These are phyloP conservation scores for Roridomyces roridus DNA, from an alignment of 768 basidiomycete genomes.

Conservation along the genomic window DNA sequence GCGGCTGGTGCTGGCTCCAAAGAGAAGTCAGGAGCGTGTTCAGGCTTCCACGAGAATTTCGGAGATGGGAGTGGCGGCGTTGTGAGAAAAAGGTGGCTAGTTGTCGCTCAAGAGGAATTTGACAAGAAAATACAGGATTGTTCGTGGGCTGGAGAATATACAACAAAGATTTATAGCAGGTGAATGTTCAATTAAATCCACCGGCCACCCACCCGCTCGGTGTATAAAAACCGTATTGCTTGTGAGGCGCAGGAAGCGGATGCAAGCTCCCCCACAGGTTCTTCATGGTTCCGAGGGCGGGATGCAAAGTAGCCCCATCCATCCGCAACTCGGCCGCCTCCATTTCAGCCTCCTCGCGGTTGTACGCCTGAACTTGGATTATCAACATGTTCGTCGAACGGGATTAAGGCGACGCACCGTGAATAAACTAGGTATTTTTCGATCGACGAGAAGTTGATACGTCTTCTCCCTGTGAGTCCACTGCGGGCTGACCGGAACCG, in stretches of 20 bases:
- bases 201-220: constrained; percentile 43
- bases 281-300: constrained; percentile 3
- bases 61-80: too few relatives aligned
- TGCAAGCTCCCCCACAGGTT: constrained; percentile 27
- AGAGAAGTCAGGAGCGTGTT: too few relatives aligned
- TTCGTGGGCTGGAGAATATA: too few relatives aligned
- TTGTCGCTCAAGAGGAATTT: too few relatives aligned
- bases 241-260: constrained; percentile 29
- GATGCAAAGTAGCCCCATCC: constrained; percentile 13
- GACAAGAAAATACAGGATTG: too few relatives aligned
- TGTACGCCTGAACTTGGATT: constrained; percentile 19
- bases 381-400: too few relatives aligned
- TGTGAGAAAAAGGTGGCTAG: too few relatives aligned
- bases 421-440: constrained; percentile 10
- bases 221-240: constrained; percentile 40
- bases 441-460: constrained; percentile 11
- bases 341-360: constrained; percentile 18
- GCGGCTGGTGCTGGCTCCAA: too few relatives aligned
- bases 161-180: too few relatives aligned
- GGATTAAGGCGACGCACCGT: constrained; percentile 3
- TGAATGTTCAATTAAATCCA: constrained; percentile 36
- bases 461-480: neutral
- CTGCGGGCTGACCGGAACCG: too few relatives aligned
- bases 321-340: constrained; percentile 13
- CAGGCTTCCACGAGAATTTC: too few relatives aligned